Evolutionary conservation across 768 basidiomycete species (phyloP), one percentile per base, ranked within the genome.

Genomic region (Trametes elegans): DNA sequence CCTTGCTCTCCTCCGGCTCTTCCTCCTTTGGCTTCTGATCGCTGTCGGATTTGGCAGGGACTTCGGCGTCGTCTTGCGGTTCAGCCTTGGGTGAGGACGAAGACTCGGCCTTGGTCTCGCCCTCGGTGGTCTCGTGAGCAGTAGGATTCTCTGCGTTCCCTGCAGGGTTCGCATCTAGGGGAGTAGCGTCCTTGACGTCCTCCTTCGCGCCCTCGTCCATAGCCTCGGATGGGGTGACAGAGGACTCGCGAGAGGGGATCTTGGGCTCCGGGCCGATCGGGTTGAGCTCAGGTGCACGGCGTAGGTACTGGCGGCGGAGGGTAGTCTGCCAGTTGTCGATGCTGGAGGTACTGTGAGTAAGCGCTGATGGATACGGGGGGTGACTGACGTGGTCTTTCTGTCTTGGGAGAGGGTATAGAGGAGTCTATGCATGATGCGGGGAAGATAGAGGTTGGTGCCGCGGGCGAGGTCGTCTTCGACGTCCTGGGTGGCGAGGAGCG

Each of bases 391-490:
- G 62, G 88, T 80, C 74, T 90, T 90, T 57, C 88, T 77, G 74
- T 93, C 91, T 65, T 88, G 87, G 13, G 89, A 85, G 56, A 92
- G 77, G 18, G 83, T 80, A 63, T 82, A 81, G 55, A 93, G 78
- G 49, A 93, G 71, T 46, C 87, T 78, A 50, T 83, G 80, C 82
- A 92, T 88, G 55, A 92, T 71, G 47, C 87, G 86, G 28, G 89
- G 80, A 36, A 91, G 69, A 54, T 85, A 82, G 35, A 76, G 68
- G 64, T 75, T 78, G 13, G 82, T 80, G 36, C 81, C 82, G 62
- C 78, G 71, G 24, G 79, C 75, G 31, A 93, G 75, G 72, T 93
- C 91, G 57, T 82, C 79, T 68, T 93, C 91, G 61, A 93, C 78
- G 64, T 88, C 86, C 91, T 93, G 59, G 18, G 31, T 55, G 58